These are phyloP conservation scores for Posidonia australis DNA, from an alignment of 106 monocot genomes.

Conservation along the genomic window DNA sequence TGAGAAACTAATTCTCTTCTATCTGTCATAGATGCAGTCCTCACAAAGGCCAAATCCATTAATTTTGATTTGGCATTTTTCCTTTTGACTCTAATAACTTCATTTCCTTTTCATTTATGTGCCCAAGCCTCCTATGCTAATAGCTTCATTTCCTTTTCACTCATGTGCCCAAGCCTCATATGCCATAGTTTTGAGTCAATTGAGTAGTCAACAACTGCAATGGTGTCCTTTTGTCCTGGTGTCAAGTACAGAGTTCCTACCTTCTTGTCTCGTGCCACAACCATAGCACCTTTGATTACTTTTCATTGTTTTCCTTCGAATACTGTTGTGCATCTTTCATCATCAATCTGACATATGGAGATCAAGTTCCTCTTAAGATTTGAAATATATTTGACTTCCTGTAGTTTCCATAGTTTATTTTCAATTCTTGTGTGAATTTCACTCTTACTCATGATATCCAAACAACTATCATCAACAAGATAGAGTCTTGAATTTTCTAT, in stretches of 20 bases:
- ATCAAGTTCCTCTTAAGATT: neutral
- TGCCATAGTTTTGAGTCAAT: too few species aligned
- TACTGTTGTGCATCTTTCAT: neutral
- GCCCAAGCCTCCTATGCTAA: too few species aligned
- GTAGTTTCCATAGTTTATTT: neutral
- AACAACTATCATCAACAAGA: neutral
- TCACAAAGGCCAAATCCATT: neutral
- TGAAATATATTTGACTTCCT: neutral
- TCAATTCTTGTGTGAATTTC: neutral
- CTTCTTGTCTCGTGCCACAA: neutral
- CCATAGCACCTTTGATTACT: neutral
- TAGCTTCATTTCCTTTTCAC: too few species aligned
- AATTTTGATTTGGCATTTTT: neutral
- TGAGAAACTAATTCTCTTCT: too few species aligned
- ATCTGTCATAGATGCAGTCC: too few species aligned
- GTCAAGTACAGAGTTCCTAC: conserved; percentile 1
- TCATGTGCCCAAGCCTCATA: too few species aligned
- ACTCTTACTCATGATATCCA: neutral
- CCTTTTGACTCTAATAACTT: neutral
- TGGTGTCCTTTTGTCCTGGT: neutral
- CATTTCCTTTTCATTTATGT: too few species aligned
- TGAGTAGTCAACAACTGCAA: too few species aligned
- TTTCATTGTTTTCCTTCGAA: neutral
- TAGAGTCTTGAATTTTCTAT: neutral
- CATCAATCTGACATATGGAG: neutral